phyloP scores from a whole-genome alignment of 2,329 filamentous ascomycete species.

The Monilinia vaccinii-corymbosi region DNA sequence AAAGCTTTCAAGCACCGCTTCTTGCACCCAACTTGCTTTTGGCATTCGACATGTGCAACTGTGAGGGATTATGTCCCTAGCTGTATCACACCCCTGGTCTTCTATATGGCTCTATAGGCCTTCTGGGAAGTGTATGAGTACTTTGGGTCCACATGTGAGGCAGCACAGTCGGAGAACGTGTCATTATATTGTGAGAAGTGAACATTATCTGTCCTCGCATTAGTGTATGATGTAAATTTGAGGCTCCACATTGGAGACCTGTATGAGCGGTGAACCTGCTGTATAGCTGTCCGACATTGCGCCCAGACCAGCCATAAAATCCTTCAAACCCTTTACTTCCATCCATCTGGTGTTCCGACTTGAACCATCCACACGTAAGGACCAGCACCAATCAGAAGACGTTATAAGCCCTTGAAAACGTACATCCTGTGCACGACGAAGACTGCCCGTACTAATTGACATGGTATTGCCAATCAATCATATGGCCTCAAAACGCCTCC shows the following conservation, averaged over 20 bases:
- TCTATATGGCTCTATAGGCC: background rate
- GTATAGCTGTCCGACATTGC: background rate
- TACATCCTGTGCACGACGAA: background rate
- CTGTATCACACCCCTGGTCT: background rate
- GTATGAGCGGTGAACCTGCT: background rate
- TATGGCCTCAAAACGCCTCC: conserved; percentile 21
- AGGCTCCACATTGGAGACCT: background rate
- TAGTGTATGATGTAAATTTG: background rate
- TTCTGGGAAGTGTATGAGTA: background rate
- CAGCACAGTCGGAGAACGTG: background rate
- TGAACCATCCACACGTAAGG: background rate
- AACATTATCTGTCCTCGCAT: background rate
- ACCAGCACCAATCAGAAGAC: background rate
- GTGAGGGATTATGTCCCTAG: background rate
- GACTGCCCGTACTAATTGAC: background rate
- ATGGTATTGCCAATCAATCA: conserved; percentile 2
- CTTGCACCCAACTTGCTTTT: background rate
- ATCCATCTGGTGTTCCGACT: background rate
- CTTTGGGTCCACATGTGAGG: background rate
- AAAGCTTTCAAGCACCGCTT: background rate
- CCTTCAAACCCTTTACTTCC: background rate
- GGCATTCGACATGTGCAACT: background rate
- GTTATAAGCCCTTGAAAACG: background rate
- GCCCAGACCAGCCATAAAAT: background rate
- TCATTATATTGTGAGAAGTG: background rate